phyloP scores from a whole-genome alignment of 2,329 filamentous ascomycete species.

The Xylariaceae sp. region DNA sequence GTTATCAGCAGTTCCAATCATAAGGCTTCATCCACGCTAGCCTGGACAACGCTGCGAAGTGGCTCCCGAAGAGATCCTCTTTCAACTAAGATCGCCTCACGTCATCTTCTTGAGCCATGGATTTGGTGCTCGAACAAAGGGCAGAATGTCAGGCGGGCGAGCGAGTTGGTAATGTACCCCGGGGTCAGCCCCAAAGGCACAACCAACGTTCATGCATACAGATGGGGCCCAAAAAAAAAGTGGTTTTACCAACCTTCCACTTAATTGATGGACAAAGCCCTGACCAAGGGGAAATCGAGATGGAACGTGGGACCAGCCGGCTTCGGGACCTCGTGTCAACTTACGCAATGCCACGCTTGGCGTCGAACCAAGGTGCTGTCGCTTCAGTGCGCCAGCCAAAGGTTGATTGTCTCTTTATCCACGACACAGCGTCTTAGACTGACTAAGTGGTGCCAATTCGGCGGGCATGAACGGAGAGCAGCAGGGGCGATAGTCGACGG shows the following conservation, averaged over 20 bases:
- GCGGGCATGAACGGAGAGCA: background rate
- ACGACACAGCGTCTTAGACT: slow-evolving; percentile 3
- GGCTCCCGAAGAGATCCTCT: slow-evolving; percentile 3
- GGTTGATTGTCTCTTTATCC: background rate
- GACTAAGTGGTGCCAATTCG: background rate
- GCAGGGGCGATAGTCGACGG: slow-evolving; percentile 1
- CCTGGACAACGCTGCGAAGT: background rate
- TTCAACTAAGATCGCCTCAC: slow-evolving; percentile 7
- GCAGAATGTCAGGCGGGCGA: background rate
- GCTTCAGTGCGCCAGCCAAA: background rate
- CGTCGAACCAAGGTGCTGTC: background rate
- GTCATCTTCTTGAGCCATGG: background rate
- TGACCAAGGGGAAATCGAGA: background rate
- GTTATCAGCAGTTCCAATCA: slow-evolving; percentile 6
- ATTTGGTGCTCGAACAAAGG: background rate
- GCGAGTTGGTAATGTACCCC: background rate
- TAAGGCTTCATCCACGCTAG: background rate
- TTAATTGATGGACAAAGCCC: background rate
- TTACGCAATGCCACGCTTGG: slow-evolving; percentile 2
- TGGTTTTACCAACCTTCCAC: background rate
- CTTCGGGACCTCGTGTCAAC: background rate
- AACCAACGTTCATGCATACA: slow-evolving; percentile 9
- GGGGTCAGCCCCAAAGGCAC: slow-evolving; percentile 13
- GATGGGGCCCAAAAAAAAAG: slow-evolving; percentile 3
- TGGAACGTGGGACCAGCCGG: slow-evolving; percentile 4